These are phyloP conservation scores for Hymenoscyphus repandus DNA, from an alignment of 2,329 filamentous ascomycete species.

Conservation along the genomic window DNA sequence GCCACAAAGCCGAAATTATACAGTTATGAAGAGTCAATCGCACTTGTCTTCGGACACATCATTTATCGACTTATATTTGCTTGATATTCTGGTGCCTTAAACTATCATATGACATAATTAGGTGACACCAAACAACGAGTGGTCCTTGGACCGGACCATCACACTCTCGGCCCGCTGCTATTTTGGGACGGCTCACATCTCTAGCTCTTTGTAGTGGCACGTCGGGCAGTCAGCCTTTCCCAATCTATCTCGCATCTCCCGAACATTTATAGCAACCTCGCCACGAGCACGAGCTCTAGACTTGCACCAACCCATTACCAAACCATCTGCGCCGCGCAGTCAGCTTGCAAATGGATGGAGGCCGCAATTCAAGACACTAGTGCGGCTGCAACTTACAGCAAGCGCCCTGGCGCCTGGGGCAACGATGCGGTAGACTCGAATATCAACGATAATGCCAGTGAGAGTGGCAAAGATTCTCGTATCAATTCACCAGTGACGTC, in stretches of 20 bases:
- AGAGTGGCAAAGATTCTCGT: slow-evolving; percentile 11
- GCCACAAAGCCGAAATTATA: no score
- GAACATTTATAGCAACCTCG: slow-evolving; percentile 18
- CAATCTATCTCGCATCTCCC: not conserved
- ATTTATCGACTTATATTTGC: no score
- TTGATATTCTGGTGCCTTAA: no score
- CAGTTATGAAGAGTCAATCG: no score
- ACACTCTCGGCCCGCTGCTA: no score
- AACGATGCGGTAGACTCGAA: not conserved
- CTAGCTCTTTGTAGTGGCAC: no score
- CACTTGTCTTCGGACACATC: no score
- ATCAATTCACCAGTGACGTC: slow-evolving; percentile 29
- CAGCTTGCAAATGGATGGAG: slow-evolving; percentile 28
- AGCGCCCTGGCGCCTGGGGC: not conserved
- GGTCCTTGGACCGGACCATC: no score
- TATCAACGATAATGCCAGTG: slow-evolving; percentile 4
- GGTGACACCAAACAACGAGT: no score
- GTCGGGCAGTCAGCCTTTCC: not conserved
- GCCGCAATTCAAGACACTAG: slow-evolving; percentile 4
- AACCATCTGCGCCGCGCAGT: slow-evolving; percentile 12
- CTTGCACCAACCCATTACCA: not conserved
- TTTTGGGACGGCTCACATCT: no score
- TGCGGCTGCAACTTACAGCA: not conserved
- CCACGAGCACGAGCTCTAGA: not conserved
- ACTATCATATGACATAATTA: no score